Base-by-base conservation (phyloP, 495 filamentous ascomycete species). In the Penicillium angulare region DNA sequence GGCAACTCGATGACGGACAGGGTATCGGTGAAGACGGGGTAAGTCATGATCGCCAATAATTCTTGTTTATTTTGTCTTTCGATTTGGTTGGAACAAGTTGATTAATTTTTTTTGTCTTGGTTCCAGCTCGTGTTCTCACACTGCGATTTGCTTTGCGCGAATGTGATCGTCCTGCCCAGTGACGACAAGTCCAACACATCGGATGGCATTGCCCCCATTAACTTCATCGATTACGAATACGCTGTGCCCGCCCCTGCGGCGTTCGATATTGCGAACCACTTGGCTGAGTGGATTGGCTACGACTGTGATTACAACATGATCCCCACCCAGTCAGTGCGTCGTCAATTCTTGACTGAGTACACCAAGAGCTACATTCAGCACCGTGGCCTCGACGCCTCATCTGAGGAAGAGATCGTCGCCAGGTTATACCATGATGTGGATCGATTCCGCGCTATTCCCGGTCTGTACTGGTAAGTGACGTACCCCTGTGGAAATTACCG, bases 231-330 rank as follows among this genome's bases (percentile, higher is more conserved):
- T 70, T 99, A 97, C 73, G 93, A 99, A 71, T 95, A 93, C 65
- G 90, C 92, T 7, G 91, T 89, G 0, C 90, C 95, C 2, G 91
- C 91, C 7, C 93, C 95, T 1, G 89, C 92, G 12, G 90, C 93
- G n/a, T 99, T 99, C 67, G 93, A 99, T 65, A 82, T 99, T 49
- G 86, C 93, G n/a, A 99, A 99, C 76, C 93, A 99, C 76, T 92
- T 99, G 64, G 90, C 95, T 34, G 93, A 99, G 75, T 99, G 93
- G 92, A 92, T 86, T 45, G 93, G 93, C 49, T 95, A 96, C 61
- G 89, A 93, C 56, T 99, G 93, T 79, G 91, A 99, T 66, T 89
- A 84, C 68, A 83, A 71, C 54, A 84, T 86, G 61, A 78, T 97
- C 34, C 93, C 93, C 2, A 95, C 92, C 0, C 79, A 79, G 45